Evolutionary conservation across 805 yeast species (phyloP).

Genomic region (Lipomyces starkeyi): DNA sequence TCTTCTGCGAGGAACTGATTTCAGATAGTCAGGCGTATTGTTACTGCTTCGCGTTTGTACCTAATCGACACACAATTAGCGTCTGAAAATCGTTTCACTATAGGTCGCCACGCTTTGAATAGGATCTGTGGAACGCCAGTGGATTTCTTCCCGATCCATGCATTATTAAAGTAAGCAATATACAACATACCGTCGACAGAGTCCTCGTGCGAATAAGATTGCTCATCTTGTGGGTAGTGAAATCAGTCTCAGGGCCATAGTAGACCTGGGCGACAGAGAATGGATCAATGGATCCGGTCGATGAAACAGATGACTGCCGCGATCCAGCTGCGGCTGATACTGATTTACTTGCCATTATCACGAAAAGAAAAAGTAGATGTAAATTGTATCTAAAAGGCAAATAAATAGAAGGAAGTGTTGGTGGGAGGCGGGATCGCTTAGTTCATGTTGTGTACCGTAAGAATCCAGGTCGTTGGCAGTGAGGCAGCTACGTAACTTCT

Average conservation of each 20-base stretch:
- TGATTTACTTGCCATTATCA: neutral
- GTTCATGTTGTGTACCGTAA: too few species aligned
- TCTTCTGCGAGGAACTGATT: slow-evolving; percentile 29
- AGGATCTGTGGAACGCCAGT: neutral
- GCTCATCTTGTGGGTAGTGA: slow-evolving; percentile 48
- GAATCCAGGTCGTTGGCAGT: neutral
- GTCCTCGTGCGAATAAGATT: slow-evolving; percentile 54
- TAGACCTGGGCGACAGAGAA: slow-evolving; percentile 71
- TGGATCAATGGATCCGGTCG: slow-evolving; percentile 57
- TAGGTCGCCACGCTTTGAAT: neutral
- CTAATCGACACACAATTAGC: neutral
- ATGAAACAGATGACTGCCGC: slow-evolving; percentile 25
- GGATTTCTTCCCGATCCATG: neutral
- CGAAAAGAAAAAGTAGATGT: neutral
- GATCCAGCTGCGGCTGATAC: slow-evolving; percentile 3
- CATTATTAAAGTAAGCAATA: neutral
- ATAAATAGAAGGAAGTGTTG: neutral
- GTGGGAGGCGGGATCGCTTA: too few species aligned
- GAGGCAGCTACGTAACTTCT: neutral
- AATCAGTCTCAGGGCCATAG: slow-evolving; percentile 59
- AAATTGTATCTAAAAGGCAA: neutral
- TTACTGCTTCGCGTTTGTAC: neutral
- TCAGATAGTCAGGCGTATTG: slow-evolving; percentile 7
- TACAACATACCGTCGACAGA: slow-evolving; percentile 28
- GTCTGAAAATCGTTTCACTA: neutral